Evolutionary conservation across 2,329 filamentous ascomycete species (phyloP).

Genomic region (Monosporascus sp.): DNA sequence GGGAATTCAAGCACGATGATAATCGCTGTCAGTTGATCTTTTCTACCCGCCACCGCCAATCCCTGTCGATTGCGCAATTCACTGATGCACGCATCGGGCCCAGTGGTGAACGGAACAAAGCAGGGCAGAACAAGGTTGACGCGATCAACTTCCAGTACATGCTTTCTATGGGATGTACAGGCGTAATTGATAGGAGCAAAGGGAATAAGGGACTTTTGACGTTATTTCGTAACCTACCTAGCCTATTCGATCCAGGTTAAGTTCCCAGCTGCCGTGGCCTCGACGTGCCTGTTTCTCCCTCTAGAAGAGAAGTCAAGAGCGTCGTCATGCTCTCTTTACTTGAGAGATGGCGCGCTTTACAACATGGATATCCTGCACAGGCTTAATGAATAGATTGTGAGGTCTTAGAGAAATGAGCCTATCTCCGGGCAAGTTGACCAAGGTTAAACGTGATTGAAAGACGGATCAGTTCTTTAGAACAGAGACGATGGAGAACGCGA

Average conservation of each 20-base stretch:
- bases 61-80: background rate
- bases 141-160: background rate
- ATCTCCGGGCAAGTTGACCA: background rate
- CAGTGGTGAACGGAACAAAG: background rate
- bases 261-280: background rate
- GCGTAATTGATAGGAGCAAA: background rate
- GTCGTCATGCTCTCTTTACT: background rate
- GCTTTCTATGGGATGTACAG: background rate
- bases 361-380: background rate
- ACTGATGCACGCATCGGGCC: background rate
- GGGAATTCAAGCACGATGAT: background rate
- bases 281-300: background rate
- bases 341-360: background rate
- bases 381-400: background rate
- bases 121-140: background rate
- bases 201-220: background rate
- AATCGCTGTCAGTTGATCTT: background rate
- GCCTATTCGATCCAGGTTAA: background rate
- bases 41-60: background rate
- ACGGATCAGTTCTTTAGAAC: background rate
- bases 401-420: background rate
- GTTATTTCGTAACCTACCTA: background rate
- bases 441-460: background rate
- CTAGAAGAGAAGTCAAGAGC: background rate
- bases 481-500: background rate